Conservation (phyloP, 805 yeast species). For the Zygosaccharomyces lentus region DNA sequence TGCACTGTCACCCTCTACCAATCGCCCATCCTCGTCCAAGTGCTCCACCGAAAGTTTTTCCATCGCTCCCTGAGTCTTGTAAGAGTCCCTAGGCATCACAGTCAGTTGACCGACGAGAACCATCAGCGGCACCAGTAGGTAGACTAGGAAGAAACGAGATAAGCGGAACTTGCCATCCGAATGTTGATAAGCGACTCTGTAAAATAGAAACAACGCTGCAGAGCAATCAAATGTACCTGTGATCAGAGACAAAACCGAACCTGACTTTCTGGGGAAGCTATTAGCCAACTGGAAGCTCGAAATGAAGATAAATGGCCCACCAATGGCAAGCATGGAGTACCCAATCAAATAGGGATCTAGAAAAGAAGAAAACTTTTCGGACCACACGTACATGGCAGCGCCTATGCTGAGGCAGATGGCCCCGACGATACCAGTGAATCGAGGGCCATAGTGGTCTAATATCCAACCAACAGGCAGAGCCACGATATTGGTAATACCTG, state of each 20-base stretch:
- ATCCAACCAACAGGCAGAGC: slow-evolving; percentile 81
- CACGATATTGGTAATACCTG: slow-evolving; percentile 77
- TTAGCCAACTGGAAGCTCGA: slow-evolving; percentile 88
- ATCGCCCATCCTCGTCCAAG: slow-evolving; percentile 63
- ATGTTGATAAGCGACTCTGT: slow-evolving; percentile 59
- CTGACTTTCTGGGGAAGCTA: slow-evolving; percentile 77
- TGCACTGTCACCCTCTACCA: slow-evolving; percentile 37
- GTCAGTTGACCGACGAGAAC: slow-evolving; percentile 67
- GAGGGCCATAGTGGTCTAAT: slow-evolving; percentile 76
- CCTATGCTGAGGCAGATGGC: slow-evolving; percentile 56
- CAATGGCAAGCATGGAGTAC: slow-evolving; percentile 71
- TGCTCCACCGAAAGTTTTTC: slow-evolving; percentile 71
- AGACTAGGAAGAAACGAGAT: slow-evolving; percentile 57
- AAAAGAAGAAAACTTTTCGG: slow-evolving; percentile 17
- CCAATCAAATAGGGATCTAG: slow-evolving; percentile 70
- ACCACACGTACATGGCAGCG: slow-evolving; percentile 34
- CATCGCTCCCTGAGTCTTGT: slow-evolving; percentile 64
- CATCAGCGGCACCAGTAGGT: slow-evolving; percentile 72
- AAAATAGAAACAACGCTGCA: slow-evolving; percentile 77
- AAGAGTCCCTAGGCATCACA: slow-evolving; percentile 76
- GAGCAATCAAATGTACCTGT: slow-evolving; percentile 96
- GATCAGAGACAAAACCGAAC: slow-evolving; percentile 71
- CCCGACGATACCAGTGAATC: slow-evolving; percentile 73
- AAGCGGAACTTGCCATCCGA: slow-evolving; percentile 34
- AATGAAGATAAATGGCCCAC: slow-evolving; percentile 92